Evolutionary conservation across 1,139 yeast species (phyloP), one percentile per base, ranked within the genome.

Genomic region (Pichia sp.): DNA sequence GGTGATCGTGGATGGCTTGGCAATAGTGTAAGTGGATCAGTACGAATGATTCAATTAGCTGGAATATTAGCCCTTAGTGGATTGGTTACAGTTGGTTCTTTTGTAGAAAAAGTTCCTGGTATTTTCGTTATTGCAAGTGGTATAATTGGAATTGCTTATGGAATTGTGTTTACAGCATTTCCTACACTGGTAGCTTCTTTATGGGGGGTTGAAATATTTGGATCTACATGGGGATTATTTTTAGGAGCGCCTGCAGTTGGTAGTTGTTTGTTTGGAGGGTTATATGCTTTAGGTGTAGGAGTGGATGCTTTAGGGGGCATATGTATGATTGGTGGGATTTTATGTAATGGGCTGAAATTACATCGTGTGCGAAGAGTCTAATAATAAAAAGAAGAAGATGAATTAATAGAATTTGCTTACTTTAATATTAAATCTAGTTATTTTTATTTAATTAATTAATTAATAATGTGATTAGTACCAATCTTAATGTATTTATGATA

Each of bases 181-280:
- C 97, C 98, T 6, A 83, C 95, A 0, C 69, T 89, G 8, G 80
- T 86, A 3, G 82, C 95, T 1, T 71, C 81, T 4, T 76, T 85
- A 1, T 92, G 97, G 96, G 97, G 97, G 0, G 77, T 86, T 32
- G 90, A 85, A 46, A 76, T 87, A 42, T 80, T 92, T 61, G 97
- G 97, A 0, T 84, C 96, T 2, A 84, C 94, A 1, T 92, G 96
- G 90, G 97, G 97, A 3, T 70, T 86, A 29, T 85, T 87, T 58
- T 80, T 90, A 78, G 71, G 87, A 30, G 96, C 96, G 0, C 97
- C 97, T 0, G 97, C 97, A 0, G 54, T 87, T 3, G 96, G 97
- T 1, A 74, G 95, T 1, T 71, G 86, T 6, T 54, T 76, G 1
- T 87, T 75, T 57, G 92, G 96, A 3, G 59, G 85, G 47, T 55